Evolutionary conservation across 192 early-diverging fungal species (phyloP).

Genomic region (Gigaspora rosea): DNA sequence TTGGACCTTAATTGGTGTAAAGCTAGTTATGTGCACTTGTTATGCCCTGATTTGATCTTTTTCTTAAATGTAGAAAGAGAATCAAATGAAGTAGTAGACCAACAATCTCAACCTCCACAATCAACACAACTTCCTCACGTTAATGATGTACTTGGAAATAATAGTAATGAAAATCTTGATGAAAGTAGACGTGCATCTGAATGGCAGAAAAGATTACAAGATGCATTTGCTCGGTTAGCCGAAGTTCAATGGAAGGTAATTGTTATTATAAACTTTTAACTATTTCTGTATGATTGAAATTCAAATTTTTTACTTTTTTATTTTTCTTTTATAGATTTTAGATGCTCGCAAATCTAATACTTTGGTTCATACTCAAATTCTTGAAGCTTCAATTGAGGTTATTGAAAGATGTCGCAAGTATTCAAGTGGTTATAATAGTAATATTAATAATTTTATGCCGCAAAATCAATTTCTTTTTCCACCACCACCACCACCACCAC

Average conservation of each 20-base stretch:
- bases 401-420: slow-evolving; percentile 27
- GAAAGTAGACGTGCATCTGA: neutral
- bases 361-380: slow-evolving; percentile 19
- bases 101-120: neutral
- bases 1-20: slow-evolving; percentile 32
- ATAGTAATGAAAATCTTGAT: neutral
- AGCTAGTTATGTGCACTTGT: slow-evolving; percentile 6
- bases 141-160: neutral
- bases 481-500: neutral
- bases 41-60: slow-evolving; percentile 28
- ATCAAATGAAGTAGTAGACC: neutral
- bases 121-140: neutral
- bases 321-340: slow-evolving; percentile 19
- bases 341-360: slow-evolving; percentile 28
- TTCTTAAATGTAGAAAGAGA: slow-evolving; percentile 13
- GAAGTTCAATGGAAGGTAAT: slow-evolving; percentile 32
- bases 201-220: slow-evolving; percentile 30
- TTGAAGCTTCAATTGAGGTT: slow-evolving; percentile 24
- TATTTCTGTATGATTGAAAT: neutral
- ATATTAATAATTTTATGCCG: slow-evolving; percentile 6
- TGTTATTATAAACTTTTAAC: neutral
- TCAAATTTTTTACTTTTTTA: neutral
- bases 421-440: neutral
- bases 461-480: neutral
- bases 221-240: slow-evolving; percentile 9